Evolutionary conservation across 2,329 filamentous ascomycete species (phyloP).

Genomic region (Magnaporthiopsis poae): DNA sequence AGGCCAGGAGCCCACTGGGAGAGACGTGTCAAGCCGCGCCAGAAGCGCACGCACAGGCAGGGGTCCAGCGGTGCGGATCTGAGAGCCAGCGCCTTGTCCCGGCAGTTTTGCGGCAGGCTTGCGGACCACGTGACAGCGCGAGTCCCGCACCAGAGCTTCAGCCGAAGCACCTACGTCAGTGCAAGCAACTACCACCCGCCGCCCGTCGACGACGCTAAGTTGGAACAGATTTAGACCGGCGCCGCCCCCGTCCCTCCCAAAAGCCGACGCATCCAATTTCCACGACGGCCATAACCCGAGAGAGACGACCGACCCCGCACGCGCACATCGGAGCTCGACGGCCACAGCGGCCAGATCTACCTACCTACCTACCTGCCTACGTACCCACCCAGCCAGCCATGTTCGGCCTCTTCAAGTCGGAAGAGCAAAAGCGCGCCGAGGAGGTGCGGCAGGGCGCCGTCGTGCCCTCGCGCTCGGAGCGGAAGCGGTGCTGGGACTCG

Average conservation of each 20-base stretch:
- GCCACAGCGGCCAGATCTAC: no score
- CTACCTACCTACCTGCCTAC: no score
- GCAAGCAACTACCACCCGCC: no score
- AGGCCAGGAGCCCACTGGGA: background rate
- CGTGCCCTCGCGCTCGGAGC: constrained; percentile 75
- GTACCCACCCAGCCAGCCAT: constrained; percentile 33
- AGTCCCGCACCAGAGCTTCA: background rate
- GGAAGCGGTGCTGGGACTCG: constrained; percentile 78
- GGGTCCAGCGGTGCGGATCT: background rate
- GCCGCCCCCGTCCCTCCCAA: no score
- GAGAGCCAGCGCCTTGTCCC: background rate
- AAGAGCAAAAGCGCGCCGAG: constrained; percentile 38
- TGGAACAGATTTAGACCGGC: no score
- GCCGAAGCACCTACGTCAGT: background rate
- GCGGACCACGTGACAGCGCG: background rate
- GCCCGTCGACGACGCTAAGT: background rate
- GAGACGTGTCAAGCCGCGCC: background rate
- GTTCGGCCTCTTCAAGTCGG: constrained; percentile 30
- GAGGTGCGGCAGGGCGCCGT: constrained; percentile 49
- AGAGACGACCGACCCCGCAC: background rate
- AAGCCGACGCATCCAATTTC: background rate
- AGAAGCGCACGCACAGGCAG: background rate
- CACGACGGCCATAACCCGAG: background rate
- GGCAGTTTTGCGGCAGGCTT: background rate
- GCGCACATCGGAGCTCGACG: background rate